Evolutionary conservation across 1,284 basidiomycete genomes (phyloP), one percentile per base, ranked within the genome.

Genomic region (Sphaerobolus stellatus): DNA sequence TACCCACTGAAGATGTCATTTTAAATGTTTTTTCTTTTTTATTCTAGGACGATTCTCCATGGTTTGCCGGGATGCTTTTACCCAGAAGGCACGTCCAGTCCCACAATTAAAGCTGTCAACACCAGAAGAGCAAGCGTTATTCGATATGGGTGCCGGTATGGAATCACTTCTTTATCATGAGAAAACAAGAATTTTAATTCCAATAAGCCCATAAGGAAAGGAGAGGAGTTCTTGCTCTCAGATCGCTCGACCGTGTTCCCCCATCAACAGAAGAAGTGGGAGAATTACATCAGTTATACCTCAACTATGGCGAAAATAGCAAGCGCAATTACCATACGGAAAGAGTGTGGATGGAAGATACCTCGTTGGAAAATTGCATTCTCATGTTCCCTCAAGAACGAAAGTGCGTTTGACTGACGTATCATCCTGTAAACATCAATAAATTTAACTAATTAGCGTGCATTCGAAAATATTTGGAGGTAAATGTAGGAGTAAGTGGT

Each of bases 301-400:
- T 92, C 22, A 71, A 75, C 51, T 75, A 80, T 52, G 78, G 79
- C n/a, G 75, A 80, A 52, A 58, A 49, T 5, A 54, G 64, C 56
- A 62, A 61, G 56, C 25, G 63, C 58, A 24, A 62, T 63, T 49
- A 58, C 3, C 64, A 64, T 20, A 63, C 62, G n/a, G 76, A 82
- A 54, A 74, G 75, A 18, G 81, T 86, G 1, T 85, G 80, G 78
- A 84, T 88, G 80, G 81, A 78, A 0, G 80, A 86, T 55, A 87
- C 86, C 0, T 71, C 71, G 47, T 65, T 84, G 13, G 84, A 87
- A 65, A 85, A 83, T 61, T 81, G 78, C n/a, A 77, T 86, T 75
- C 72, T 91, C 50, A 92, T 92, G 88, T 91, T 91, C 66, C 90
- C 90, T 0, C 90, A 92, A 72, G 88, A 91, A 66, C 78, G 90